Evolutionary conservation across 1,139 yeast species (phyloP), one percentile per base, ranked within the genome.

Genomic region (Kazachstania sp.): DNA sequence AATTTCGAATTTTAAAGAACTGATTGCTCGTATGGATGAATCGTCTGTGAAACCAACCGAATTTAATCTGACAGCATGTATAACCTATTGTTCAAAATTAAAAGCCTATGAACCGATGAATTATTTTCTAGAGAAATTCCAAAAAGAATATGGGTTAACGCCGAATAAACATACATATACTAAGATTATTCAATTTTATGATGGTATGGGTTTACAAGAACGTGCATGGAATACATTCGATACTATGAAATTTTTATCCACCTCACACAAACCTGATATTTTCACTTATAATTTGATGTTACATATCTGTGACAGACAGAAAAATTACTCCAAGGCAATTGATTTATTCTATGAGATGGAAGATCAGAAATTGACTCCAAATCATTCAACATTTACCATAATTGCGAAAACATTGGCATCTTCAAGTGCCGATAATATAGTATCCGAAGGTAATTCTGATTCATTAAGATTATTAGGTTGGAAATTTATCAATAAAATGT

Each of bases 221-320:
- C 80, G 78, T 53, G 95, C 95, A 0, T 75, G 78, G 49, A 79
- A 81, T 45, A 71, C 86, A 1, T 92, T 92, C 63, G 92, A 84
- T 56, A 78, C 87, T 53, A 82, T 92, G 88, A 90, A 87, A 63
- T 90, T 86, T 61, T 66, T 83, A 52, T 79, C 94, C 0, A 61
- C 71, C 6, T 77, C 86, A 2, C 64, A 61, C 49, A 75, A 77
- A 45, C 97, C 97, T 0, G 83, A 80, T 44, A 62, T 77, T 0
- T 66, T 70, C 19, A 78, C 87, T 1, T 92, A 87, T 64, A 81
- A 82, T 50, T 77, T 84, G 15, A 77, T 88, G 67, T 75, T 90
- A 20, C 73, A 79, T 8, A 72, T 87, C 1, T 79, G 86, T 50
- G 77, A 81, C 4, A 75, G 77, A 53, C 73, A 77, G 49, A 71